Evolutionary conservation across 2,329 filamentous ascomycete species (phyloP), one percentile per base, ranked within the genome.

Genomic region (Aspergillus sp.): DNA sequence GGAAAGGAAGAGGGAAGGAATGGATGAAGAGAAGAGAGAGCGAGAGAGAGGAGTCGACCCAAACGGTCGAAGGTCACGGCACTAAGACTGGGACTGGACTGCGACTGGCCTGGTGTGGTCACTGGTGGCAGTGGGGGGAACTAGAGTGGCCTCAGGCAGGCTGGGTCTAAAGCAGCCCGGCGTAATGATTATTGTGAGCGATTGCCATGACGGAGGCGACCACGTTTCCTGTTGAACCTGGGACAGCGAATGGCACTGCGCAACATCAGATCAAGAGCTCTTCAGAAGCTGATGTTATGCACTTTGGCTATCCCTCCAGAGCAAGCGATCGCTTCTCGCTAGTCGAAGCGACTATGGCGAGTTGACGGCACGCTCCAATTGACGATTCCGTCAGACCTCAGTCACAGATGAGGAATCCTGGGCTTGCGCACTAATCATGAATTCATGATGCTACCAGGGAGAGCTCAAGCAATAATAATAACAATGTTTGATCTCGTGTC

Each of bases 31-130:
- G 57, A 57, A 50, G 59, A 58, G 59, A 57, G 65, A 62, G 61
- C 55, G 62, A 61, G 64, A 62, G 61, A 61, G 54, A 59, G 59
- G 56, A 60, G 54, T 41, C 34, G 34, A 65, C 57, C 43, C 58
- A 71, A 68, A 65, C 65, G 58, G 60, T 62, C 59, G 64, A 61
- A 50, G 62, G 55, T 62, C 19, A 28, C 23, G 13, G n/a, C 48
- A 38, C 30, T 13, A 43, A 46, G 31, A 52, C 55, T 51, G 25
- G 38, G 25, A 52, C 47, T 52, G 47, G 30, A 49, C 45, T 47
- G 41, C n/a, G 52, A 63, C 52, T 66, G 57, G 65, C 60, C 54
- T 63, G 54, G 49, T 56, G 47, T 51, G 54, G 19, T 19, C 19
- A 19, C 19, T 19, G 19, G 57, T 43, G 38, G 49, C 34, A 45